Conservation (phyloP, 169 alveolate genomes). For the Plasmodium gonderi region DNA sequence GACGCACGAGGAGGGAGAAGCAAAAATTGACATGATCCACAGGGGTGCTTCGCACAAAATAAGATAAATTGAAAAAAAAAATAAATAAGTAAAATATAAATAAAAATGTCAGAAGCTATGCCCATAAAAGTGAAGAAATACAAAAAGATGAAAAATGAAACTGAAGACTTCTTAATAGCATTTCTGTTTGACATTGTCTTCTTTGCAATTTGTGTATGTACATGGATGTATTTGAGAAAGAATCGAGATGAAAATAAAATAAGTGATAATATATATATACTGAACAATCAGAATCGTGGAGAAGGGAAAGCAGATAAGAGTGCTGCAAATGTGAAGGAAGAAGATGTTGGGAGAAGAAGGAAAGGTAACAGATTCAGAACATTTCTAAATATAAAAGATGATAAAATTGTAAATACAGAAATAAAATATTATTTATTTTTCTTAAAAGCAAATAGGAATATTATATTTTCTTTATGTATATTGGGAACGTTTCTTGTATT, state of each 20-base stretch:
- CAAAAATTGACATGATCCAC: no score
- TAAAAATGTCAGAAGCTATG: background rate
- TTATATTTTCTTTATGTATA: conserved; percentile 56
- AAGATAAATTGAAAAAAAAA: background rate
- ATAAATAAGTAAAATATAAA: no score
- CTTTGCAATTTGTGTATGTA: conserved; percentile 62
- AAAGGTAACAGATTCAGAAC: conserved; percentile 36
- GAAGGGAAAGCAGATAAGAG: conserved; percentile 25
- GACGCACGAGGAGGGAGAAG: no score
- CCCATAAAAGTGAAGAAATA: background rate
- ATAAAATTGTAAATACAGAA: conserved; percentile 73
- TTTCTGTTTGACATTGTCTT: conserved; percentile 58
- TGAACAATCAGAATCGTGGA: conserved; percentile 11
- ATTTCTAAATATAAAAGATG: conserved; percentile 69
- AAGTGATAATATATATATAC: conserved; percentile 53
- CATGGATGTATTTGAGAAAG: conserved; percentile 55
- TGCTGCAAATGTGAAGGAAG: background rate
- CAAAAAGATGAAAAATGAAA: conserved; percentile 49
- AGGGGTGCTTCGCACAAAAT: background rate
- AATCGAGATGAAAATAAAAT: conserved; percentile 58
- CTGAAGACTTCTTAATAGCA: conserved; percentile 42
- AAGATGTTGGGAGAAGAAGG: background rate
- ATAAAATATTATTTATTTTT: conserved; percentile 70
- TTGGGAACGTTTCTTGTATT: conserved; percentile 68
- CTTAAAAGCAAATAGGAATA: conserved; percentile 68